Base-by-base conservation (phyloP, 2,329 filamentous ascomycete genomes). In the Apiospora pterosperma region DNA sequence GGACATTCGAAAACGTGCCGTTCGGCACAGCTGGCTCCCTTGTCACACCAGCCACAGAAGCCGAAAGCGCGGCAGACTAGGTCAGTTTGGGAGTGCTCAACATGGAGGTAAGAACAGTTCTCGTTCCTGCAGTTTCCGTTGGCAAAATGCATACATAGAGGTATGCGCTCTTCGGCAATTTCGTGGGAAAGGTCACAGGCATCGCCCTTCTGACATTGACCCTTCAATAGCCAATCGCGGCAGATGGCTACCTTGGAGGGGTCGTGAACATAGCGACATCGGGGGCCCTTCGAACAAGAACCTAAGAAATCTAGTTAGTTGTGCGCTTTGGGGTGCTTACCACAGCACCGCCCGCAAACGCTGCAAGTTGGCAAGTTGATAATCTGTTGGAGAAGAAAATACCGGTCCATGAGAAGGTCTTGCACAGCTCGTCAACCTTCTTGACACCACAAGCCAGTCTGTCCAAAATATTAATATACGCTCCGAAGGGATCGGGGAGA, bases 1-100 rank as follows among this genome's bases (percentile, higher is more conserved):
- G 96, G 95, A 78, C 96, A 98, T 78, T 98, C 95, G 79, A 91
- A 90, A 65, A 95, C 90, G 81, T 99, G 96, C 67, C 93, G 90
- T 68, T 96, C 88, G 66, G 87, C 79, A 79, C 96, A 98, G 63
- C 84, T 79, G 64, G 85, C 84, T 66, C 95, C 96, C 76, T 91
- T 92, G 67, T 91, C 89, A 81, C 96, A 98, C 78, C 93, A 98
- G 62, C 96, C 95, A 73, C 94, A 86, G 63, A 89, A 87, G 34
- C 92, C 95, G 81, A 99, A 98, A 23, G 87, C 80, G 71, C 89
- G 87, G 80, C 96, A 99, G 59, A 97, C 92, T 36, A 86, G 88
- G 61, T 94, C 92, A 74, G 85, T 85, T 69, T 91, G 87, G 69
- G 90, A 89, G 71, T 96, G 88, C 75, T 88, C 86, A 71, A 92